Evolutionary conservation across 805 yeast species (phyloP).

Genomic region (Wickerhamiella vanderwaltii): DNA sequence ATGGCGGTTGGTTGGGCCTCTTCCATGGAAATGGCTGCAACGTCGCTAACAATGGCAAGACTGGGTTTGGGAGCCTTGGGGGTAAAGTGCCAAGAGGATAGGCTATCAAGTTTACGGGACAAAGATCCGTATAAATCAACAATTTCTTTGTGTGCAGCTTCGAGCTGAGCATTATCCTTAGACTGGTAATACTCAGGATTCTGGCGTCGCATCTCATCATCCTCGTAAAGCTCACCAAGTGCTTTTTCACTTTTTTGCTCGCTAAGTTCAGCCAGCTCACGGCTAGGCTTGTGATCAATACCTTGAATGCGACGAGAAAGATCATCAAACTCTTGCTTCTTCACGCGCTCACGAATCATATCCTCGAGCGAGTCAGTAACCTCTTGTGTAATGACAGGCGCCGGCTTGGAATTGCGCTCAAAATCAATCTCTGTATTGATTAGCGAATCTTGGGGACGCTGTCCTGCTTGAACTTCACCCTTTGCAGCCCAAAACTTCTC

Average conservation of each 20-base stretch:
- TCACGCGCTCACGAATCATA: slow-evolving; percentile 70
- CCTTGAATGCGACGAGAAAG: slow-evolving; percentile 57
- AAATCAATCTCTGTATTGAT: slow-evolving; percentile 68
- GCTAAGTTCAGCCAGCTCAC: slow-evolving; percentile 48
- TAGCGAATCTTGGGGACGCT: slow-evolving; percentile 75
- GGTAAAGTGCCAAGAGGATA: slow-evolving; percentile 87
- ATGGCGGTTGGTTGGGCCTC: slow-evolving; percentile 89
- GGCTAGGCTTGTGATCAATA: slow-evolving; percentile 3
- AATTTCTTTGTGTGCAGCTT: slow-evolving; percentile 69
- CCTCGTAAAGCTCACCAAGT: slow-evolving; percentile 85
- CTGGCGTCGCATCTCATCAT: slow-evolving; percentile 41
- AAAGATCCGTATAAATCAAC: slow-evolving; percentile 48
- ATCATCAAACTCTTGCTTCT: slow-evolving; percentile 68
- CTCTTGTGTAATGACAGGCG: slow-evolving; percentile 85
- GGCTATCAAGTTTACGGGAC: slow-evolving; percentile 65
- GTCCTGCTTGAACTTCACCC: slow-evolving; percentile 77
- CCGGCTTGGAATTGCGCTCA: slow-evolving; percentile 90
- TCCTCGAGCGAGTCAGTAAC: slow-evolving; percentile 81
- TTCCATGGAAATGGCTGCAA: slow-evolving; percentile 80
- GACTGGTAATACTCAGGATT: slow-evolving; percentile 34
- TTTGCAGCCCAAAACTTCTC: slow-evolving; percentile 89
- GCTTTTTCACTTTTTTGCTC: slow-evolving; percentile 80
- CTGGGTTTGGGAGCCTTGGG: slow-evolving; percentile 80
- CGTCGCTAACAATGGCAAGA: slow-evolving; percentile 69
- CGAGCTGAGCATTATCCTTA: slow-evolving; percentile 49